Base-by-base conservation (phyloP, 2,329 filamentous ascomycete genomes). In the Trichoderma sp. region DNA sequence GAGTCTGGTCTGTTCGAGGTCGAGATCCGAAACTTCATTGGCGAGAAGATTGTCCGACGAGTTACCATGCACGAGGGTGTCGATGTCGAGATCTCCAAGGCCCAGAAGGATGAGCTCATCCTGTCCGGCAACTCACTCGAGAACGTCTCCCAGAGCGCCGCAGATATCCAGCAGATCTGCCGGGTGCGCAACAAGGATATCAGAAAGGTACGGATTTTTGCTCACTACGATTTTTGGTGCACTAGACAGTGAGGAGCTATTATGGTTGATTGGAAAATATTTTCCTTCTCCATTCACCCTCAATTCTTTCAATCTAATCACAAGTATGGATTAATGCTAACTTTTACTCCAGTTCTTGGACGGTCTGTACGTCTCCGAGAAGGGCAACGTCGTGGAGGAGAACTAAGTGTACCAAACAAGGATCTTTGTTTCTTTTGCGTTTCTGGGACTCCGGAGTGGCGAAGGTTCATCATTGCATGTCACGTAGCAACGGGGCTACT, bases 131-230 rank as follows among this genome's bases (percentile, higher is more conserved):
- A 97, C 92, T 96, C 92, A 73, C 88, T 99, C 78, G 96, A 99
- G 89, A 90, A 90, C 82, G 96, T 99, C 76, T 99, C 96, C 80
- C 96, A 99, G 88, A 94, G 91, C 81, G 96, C 96, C 76, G 96
- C 96, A 85, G 96, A 99, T 84, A 97, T 99, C 84, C 96, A 99
- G 89, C 96, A 99, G 87, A 94, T 96, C 86, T 99, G 96, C 94
- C 90, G 90, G 86, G 96, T 99, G 85, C 91, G 94, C 85, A 99
- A 99, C 93, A 99, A 99, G 94, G 96, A 99, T 97, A 99, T 99
- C 88, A 94, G 96, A 88, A 97, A 97, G 92, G 92, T 94, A 81
- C 76, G 85, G 11, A 8, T 2, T 58, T 19, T 5, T 27, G 24
- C 7, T 64, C 6, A 8, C 40, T 13, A 35, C 2, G 11, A 35